phyloP scores from a whole-genome alignment of 768 basidiomycete genomes.

The Kwoniella newhampshirensis region DNA sequence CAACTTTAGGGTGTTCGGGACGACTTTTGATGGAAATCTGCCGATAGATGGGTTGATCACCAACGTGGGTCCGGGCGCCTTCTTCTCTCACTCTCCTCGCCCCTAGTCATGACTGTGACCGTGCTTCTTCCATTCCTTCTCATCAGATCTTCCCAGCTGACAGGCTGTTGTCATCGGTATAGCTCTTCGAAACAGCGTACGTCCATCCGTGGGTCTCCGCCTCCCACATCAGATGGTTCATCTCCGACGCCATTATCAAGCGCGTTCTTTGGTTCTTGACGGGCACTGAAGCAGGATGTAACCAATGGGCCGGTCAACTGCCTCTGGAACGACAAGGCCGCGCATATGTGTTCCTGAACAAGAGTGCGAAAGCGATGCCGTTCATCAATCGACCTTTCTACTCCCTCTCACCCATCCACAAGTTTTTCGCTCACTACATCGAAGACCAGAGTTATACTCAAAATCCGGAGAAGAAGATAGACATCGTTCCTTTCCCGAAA shows the following conservation, averaged over 20 bases:
- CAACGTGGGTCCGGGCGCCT: conserved; percentile 54
- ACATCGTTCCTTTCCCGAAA: conserved; percentile 63
- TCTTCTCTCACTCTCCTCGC: too few species aligned
- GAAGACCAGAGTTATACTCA: too few species aligned
- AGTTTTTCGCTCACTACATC: conserved; percentile 61
- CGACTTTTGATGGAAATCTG: conserved; percentile 54
- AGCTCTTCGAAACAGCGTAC: conserved; percentile 57
- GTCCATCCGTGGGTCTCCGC: conserved; percentile 64
- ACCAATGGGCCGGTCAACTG: conserved; percentile 66
- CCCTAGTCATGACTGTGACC: too few species aligned
- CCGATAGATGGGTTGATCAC: conserved; percentile 60
- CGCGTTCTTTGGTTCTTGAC: conserved; percentile 65
- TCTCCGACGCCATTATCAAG: conserved; percentile 63
- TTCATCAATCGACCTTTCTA: conserved; percentile 64
- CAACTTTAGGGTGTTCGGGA: conserved; percentile 62
- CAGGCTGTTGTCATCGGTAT: not conserved
- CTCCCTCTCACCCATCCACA: conserved; percentile 56
- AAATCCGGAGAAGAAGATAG: conserved; percentile 56
- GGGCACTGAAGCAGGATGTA: conserved; percentile 61
- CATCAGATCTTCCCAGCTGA: not conserved
- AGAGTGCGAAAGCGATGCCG: conserved; percentile 59
- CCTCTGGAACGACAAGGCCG: conserved; percentile 61
- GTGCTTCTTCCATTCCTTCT: too few species aligned
- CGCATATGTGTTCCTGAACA: conserved; percentile 67
- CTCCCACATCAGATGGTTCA: conserved; percentile 63